phyloP scores from a whole-genome alignment of 2,329 filamentous ascomycete species.

The Pseudocercospora musae region DNA sequence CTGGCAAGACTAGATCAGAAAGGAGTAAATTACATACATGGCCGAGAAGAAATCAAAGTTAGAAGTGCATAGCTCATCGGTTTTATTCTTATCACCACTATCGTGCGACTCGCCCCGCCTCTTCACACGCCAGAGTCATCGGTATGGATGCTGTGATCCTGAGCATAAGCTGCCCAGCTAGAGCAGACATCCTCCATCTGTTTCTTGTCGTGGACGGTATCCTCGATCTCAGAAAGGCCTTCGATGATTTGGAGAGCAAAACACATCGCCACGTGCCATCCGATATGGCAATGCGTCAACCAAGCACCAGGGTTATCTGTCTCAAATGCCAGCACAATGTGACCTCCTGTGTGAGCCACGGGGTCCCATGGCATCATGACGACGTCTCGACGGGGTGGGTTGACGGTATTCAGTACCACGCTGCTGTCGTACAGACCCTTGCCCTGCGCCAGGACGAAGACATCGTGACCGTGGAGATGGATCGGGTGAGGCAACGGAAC shows the following conservation, averaged over 20 bases:
- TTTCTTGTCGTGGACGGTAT: neutral
- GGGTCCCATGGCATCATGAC: conserved; percentile 41
- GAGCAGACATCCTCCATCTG: neutral
- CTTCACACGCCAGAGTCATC: conserved; percentile 4
- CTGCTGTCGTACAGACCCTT: conserved; percentile 28
- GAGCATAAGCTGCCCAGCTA: neutral
- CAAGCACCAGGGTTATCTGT: conserved; percentile 51
- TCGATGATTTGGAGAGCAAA: conserved; percentile 29
- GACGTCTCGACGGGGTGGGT: conserved; percentile 50
- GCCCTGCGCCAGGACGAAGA: conserved; percentile 34
- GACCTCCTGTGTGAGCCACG: conserved; percentile 35
- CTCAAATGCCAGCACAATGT: conserved; percentile 50
- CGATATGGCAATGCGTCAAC: conserved; percentile 54
- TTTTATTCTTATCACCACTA: neutral
- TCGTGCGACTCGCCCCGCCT: neutral
- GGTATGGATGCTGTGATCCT: neutral
- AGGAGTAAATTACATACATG: neutral
- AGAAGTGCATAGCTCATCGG: neutral
- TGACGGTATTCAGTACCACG: conserved; percentile 37
- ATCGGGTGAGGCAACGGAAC: conserved; percentile 40
- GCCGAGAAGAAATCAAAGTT: neutral
- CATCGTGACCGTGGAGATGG: conserved; percentile 40
- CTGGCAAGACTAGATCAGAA: neutral
- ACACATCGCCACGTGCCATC: conserved; percentile 53
- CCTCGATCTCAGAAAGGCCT: neutral